A percentile compares a stretch with the other conserved stretches of the same genome.
phyloP scores from a whole-genome alignment of 306 rosid genomes.

The Trichosanthes truncata region DNA sequence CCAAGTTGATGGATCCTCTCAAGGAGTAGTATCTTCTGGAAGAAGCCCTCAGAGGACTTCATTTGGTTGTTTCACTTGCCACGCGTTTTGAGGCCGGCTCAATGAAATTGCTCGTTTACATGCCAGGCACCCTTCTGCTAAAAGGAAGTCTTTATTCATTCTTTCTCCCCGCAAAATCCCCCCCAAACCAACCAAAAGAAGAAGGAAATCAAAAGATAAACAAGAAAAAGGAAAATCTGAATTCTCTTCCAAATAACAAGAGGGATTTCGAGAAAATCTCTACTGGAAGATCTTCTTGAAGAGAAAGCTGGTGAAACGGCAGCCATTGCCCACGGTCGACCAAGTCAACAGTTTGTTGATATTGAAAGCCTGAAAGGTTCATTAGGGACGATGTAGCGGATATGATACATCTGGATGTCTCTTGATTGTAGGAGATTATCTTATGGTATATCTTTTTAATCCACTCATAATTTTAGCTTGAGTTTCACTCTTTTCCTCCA shows the following conservation, averaged over 20 bases:
- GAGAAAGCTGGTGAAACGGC: not conserved
- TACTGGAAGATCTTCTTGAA: not conserved
- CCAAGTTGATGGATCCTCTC: constrained; percentile 46
- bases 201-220: not conserved
- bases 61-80: constrained; percentile 85
- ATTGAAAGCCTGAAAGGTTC: not conserved
- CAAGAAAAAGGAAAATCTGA: not conserved
- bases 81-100: constrained; percentile 36
- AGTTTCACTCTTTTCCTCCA: not conserved
- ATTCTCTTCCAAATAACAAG: not conserved
- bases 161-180: not conserved
- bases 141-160: not conserved
- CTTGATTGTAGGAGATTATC: not conserved
- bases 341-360: not conserved
- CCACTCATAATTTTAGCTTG: not conserved
- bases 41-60: constrained; percentile 56
- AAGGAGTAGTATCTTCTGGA: constrained; percentile 35
- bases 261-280: not conserved
- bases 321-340: not conserved
- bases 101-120: not conserved
- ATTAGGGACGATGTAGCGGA: not conserved
- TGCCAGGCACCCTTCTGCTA: not conserved
- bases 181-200: not conserved
- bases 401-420: not conserved
- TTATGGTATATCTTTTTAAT: not conserved